Conservation (phyloP, 495 filamentous ascomycete species). For the Neurospora discreta region DNA sequence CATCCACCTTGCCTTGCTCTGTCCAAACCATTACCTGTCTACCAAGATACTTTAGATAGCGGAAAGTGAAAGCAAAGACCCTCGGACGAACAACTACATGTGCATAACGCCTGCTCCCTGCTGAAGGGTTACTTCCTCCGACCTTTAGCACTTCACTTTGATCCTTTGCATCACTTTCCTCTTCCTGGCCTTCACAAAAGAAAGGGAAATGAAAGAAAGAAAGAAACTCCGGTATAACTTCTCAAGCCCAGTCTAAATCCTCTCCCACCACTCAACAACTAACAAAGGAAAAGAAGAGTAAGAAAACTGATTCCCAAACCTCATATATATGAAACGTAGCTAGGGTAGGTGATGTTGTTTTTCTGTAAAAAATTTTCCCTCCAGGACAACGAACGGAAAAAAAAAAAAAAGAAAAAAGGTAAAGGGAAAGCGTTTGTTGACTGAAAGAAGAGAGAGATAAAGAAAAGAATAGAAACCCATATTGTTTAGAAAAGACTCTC, state of each 20-base stretch:
- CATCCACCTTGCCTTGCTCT: background rate
- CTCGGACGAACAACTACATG: background rate
- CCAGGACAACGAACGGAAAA: too few species aligned
- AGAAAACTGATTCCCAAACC: background rate
- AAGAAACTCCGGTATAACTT: background rate
- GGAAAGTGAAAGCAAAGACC: background rate
- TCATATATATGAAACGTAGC: background rate
- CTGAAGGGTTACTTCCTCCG: background rate
- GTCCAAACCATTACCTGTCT: background rate
- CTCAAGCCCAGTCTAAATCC: background rate
- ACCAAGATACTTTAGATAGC: background rate
- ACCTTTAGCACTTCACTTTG: background rate
- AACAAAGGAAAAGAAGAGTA: background rate
- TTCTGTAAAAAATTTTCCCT: background rate
- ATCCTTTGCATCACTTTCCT: background rate
- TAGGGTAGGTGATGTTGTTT: background rate
- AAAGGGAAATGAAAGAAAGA: background rate
- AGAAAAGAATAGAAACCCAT: background rate
- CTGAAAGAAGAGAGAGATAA: background rate
- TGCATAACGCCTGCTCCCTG: background rate
- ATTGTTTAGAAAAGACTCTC: too few species aligned
- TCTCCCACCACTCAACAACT: background rate
- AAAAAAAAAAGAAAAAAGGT: background rate
- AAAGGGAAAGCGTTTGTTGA: too few species aligned
- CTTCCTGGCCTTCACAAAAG: background rate